Evolutionary conservation across 1,139 yeast species (phyloP).

Genomic region (Suhomyces terraborum): DNA sequence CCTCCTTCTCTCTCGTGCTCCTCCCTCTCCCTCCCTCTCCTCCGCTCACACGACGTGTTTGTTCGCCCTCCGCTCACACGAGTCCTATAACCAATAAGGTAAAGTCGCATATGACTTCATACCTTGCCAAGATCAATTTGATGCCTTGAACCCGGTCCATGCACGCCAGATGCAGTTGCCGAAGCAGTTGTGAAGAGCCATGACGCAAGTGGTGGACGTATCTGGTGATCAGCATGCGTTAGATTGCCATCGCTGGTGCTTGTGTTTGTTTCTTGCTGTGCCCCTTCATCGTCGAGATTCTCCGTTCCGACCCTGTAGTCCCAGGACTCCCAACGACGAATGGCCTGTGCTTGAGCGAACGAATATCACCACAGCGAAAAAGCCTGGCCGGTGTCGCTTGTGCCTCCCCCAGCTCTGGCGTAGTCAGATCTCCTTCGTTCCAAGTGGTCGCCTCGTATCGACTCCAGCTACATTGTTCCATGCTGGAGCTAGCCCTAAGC

Average conservation of each 20-base stretch:
- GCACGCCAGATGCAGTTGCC: too few species aligned
- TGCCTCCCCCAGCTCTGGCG: neutral
- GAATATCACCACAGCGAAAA: too few species aligned
- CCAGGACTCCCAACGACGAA: too few species aligned
- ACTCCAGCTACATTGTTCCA: neutral
- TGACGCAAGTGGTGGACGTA: neutral
- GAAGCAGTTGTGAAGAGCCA: too few species aligned
- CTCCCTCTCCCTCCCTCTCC: too few species aligned
- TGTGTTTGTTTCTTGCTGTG: neutral
- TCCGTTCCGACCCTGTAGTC: neutral
- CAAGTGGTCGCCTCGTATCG: conserved; percentile 1
- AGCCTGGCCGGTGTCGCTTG: too few species aligned
- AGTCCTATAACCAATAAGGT: conserved; percentile 1
- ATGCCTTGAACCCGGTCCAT: too few species aligned
- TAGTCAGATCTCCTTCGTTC: neutral
- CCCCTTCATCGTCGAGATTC: neutral
- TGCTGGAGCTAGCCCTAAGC: neutral
- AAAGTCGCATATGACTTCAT: conserved; percentile 1
- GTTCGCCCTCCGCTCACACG: neutral
- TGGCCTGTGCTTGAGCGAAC: too few species aligned
- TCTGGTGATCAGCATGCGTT: neutral
- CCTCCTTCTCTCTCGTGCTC: too few species aligned
- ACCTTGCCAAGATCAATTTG: conserved; percentile 3
- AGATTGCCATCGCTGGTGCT: neutral
- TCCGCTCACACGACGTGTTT: too few species aligned